Percentiles rank a stretch among this genome's conserved stretches.
Evolutionary conservation across 257 asterid genomes (phyloP).

Genomic region (Nicotiana attenuata): DNA sequence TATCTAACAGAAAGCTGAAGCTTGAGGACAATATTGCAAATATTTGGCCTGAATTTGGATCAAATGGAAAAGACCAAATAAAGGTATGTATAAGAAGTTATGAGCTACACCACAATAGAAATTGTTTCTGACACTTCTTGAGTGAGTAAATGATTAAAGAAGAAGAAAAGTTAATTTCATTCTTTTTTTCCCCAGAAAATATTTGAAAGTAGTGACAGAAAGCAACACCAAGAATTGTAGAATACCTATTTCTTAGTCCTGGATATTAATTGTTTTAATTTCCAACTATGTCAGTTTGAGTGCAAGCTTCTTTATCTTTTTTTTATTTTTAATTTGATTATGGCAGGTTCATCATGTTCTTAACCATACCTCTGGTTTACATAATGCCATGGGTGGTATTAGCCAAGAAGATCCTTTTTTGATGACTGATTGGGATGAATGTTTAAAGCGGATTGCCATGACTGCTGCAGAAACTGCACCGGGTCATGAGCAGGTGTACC

Average conservation of each 20-base stretch:
- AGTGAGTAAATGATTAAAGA: neutral
- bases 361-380: constrained; percentile 95
- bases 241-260: neutral
- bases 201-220: neutral
- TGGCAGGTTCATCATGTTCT: constrained; percentile 95
- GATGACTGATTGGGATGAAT: constrained; percentile 80
- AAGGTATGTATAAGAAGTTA: constrained; percentile 40
- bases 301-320: neutral
- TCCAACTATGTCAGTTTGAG: neutral
- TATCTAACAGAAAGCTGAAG: constrained; percentile 65
- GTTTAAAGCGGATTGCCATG: constrained; percentile 49
- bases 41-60: constrained; percentile 85
- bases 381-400: constrained; percentile 65
- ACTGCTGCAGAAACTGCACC: constrained; percentile 77
- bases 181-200: neutral
- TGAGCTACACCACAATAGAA: neutral
- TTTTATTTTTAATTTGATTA: neutral
- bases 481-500: constrained; percentile 70
- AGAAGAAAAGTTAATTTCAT: neutral
- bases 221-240: neutral
- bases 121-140: neutral
- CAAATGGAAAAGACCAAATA: constrained; percentile 72
- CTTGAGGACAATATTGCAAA: constrained; percentile 64
- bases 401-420: constrained; percentile 70
- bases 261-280: neutral